Evolutionary conservation across 2,329 filamentous ascomycete genomes (phyloP), one percentile per base, ranked within the genome.

Genomic region (Sclerotinia nivalis): DNA sequence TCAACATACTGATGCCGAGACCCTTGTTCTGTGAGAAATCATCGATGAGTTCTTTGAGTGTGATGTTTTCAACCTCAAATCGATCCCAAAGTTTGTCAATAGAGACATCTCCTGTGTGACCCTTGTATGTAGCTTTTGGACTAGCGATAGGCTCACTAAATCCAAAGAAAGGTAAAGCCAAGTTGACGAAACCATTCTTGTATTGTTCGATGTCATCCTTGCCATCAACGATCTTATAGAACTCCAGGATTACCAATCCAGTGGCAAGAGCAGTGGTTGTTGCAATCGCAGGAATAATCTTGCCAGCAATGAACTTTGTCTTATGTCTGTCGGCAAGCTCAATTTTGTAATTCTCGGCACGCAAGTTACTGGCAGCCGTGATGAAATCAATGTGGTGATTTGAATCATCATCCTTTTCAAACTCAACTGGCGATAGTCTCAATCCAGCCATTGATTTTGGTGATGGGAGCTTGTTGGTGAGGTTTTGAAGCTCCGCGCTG

Each of bases 361-460:
- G 92, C 71, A 99, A 85, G 80, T 99, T 99, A 84, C 94, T 97
- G 74, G 94, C 94, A 1, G 94, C 93, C 10, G 96, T 96, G 82
- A 99, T 98, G 84, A 99, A 99, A 81, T 98, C 96, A 77, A 99
- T 99, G 84, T 99, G 96, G 81, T 96, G 89, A 81, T 99, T 99
- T 65, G 91, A 93, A 80, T 99, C 96, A 77, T 99, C 96, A 74
- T 99, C 96, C 85, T 99, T 99, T 82, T 99, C 93, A 77, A 99
- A 99, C 76, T 98, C 96, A 8, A 98, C 96, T 4, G 95, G 92
- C 69, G 89, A 88, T 66, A 99, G 84, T 82, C 94, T 94, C 86
- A 96, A 97, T 47, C 93, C 93, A 37, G 92, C 91, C 64, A 99
- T 83, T 54, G 89, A 88, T 79, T 91, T 94, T 22, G 95, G 89